These are phyloP conservation scores for Niveomyces coronatus DNA, from an alignment of 2,329 filamentous ascomycete species.

Conservation along the genomic window DNA sequence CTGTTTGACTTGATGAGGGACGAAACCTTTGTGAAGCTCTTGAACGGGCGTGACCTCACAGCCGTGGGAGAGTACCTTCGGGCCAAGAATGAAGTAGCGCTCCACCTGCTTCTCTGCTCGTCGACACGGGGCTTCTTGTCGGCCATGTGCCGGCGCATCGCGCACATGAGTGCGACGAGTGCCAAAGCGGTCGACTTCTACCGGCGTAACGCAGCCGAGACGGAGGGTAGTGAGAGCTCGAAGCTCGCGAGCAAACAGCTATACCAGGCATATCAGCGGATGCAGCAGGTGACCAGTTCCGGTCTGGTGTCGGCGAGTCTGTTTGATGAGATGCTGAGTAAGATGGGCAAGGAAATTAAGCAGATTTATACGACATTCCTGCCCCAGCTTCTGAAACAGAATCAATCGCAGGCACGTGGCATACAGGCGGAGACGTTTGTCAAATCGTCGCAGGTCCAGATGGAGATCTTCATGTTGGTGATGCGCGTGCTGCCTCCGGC, in stretches of 20 bases:
- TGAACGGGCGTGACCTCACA: constrained; percentile 35
- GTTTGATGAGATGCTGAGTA: constrained; percentile 50
- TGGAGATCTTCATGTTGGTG: constrained; percentile 44
- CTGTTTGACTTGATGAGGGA: constrained; percentile 47
- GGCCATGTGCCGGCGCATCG: constrained; percentile 54
- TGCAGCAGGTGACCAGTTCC: constrained; percentile 39
- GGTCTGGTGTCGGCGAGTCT: constrained; percentile 48
- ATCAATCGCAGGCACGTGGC: constrained; percentile 29
- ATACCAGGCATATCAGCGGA: constrained; percentile 44
- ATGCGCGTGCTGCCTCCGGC: constrained; percentile 32
- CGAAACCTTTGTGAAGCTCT: constrained; percentile 37
- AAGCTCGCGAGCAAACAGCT: constrained; percentile 40
- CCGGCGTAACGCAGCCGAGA: constrained; percentile 31
- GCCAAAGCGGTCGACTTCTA: constrained; percentile 41
- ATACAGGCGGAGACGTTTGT: constrained; percentile 33
- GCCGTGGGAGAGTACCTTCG: constrained; percentile 43
- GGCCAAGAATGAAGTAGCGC: constrained; percentile 43
- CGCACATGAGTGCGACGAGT: constrained; percentile 42
- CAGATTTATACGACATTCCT: constrained; percentile 37
- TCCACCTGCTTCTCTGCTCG: constrained; percentile 61
- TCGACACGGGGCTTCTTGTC: constrained; percentile 63
- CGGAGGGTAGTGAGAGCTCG: constrained; percentile 27
- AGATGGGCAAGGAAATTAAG: constrained; percentile 39
- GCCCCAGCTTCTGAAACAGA: constrained; percentile 34
- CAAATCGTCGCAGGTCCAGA: constrained; percentile 36